Conservation (phyloP, 2,329 filamentous ascomycete genomes). For the Pseudocercospora eumusae region DNA sequence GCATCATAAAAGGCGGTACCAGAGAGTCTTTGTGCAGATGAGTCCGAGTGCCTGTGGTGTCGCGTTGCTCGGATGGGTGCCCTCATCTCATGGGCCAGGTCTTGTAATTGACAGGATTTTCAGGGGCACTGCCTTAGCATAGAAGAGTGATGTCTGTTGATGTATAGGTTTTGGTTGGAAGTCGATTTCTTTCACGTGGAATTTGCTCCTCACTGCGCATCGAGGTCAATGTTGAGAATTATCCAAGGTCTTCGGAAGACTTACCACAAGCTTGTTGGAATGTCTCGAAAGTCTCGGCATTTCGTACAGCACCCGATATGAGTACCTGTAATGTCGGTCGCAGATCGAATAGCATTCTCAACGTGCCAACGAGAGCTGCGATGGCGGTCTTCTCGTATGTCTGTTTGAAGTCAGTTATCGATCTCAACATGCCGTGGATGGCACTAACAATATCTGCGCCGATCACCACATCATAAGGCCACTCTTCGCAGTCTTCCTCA, state of each 20-base stretch:
- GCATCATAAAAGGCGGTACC: background rate
- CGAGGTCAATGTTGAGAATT: background rate
- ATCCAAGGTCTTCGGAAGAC: slow-evolving; percentile 25
- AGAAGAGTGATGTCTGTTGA: slow-evolving; percentile 41
- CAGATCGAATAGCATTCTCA: slow-evolving; percentile 62
- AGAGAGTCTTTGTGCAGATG: background rate
- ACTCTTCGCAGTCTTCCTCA: slow-evolving; percentile 50
- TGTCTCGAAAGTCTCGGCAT: slow-evolving; percentile 65
- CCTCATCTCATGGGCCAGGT: slow-evolving; percentile 1
- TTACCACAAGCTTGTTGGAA: slow-evolving; percentile 63
- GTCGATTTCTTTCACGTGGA: slow-evolving; percentile 37
- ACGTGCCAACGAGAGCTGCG: slow-evolving; percentile 64
- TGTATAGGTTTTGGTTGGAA: slow-evolving; percentile 37
- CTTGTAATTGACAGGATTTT: slow-evolving; percentile 34
- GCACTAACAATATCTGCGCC: slow-evolving; percentile 68
- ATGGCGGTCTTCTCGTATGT: slow-evolving; percentile 71
- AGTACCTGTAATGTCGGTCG: slow-evolving; percentile 61
- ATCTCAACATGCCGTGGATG: slow-evolving; percentile 1
- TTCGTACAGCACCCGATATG: slow-evolving; percentile 71
- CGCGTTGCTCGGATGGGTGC: background rate
- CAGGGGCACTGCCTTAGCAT: slow-evolving; percentile 39
- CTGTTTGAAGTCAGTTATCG: slow-evolving; percentile 40
- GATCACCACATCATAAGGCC: slow-evolving; percentile 62
- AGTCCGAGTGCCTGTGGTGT: background rate
- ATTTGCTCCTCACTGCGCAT: slow-evolving; percentile 36